phyloP scores from a whole-genome alignment of 768 basidiomycete genomes.

The Agaricus blazei region DNA sequence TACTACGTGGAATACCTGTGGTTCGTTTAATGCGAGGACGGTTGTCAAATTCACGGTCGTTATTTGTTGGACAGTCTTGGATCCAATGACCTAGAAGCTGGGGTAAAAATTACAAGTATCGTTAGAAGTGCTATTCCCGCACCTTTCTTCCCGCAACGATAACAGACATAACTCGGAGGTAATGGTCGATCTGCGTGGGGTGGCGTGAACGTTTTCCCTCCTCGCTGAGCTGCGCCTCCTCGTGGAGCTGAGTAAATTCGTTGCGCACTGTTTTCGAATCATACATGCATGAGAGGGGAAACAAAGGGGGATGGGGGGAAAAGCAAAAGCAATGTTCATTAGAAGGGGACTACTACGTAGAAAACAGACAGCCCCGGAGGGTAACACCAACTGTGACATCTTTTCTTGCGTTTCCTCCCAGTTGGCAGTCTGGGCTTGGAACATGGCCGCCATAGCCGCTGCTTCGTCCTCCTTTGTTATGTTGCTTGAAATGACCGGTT shows the following conservation, averaged over 20 bases:
- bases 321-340: constrained; percentile 57
- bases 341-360: constrained; percentile 67
- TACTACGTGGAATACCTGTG: constrained; percentile 96
- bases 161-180: constrained; percentile 96
- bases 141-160: constrained; percentile 98
- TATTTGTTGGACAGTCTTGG: constrained; percentile 97
- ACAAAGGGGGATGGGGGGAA: constrained; percentile 5
- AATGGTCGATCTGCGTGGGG: constrained; percentile 67
- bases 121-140: constrained; percentile 10
- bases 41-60: constrained; percentile 91
- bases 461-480: constrained; percentile 72
- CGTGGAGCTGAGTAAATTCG: constrained; percentile 65
- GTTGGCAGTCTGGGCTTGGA: constrained; percentile 87
- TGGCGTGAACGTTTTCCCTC: constrained; percentile 51
- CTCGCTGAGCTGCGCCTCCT: constrained; percentile 59
- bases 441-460: constrained; percentile 97
- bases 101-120: constrained; percentile 11
- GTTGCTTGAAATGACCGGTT: constrained; percentile 36
- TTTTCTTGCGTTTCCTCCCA: constrained; percentile 99
- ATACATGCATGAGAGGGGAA: constrained; percentile 15
- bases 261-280: constrained; percentile 48
- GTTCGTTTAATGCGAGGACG: constrained; percentile 95
- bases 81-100: constrained; percentile 91
- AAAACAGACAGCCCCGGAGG: constrained; percentile 46
- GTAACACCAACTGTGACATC: constrained; percentile 96